phyloP scores from a whole-genome alignment of 73 alveolate genomes.

The Effrenium voratum region DNA sequence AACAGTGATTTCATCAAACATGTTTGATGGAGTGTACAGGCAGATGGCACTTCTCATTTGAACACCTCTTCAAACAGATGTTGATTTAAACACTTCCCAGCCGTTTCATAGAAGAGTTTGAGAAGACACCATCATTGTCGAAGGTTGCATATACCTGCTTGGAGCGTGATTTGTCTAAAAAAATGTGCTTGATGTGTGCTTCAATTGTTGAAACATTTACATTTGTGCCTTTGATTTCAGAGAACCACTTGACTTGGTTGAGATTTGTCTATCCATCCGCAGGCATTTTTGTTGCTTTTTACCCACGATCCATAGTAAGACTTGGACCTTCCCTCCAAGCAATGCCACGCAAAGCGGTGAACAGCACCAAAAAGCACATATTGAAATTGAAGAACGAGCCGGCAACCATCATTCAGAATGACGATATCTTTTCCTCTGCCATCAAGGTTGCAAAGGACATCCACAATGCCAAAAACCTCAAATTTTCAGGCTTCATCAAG shows the following conservation, averaged over 20 bases:
- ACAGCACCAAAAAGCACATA: not conserved
- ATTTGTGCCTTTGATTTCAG: too few relatives aligned
- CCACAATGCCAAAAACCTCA: not conserved
- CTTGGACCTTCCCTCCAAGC: too few relatives aligned
- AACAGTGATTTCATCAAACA: not conserved
- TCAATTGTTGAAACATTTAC: too few relatives aligned
- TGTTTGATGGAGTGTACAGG: not conserved
- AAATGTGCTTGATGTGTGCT: too few relatives aligned
- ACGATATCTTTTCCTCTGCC: constrained; percentile 1
- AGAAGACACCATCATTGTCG: too few relatives aligned
- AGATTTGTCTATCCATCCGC: too few relatives aligned
- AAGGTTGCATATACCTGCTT: too few relatives aligned
- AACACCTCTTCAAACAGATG: not conserved
- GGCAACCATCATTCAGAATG: not conserved
- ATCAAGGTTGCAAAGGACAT: constrained; percentile 1
- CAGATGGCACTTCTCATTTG: not conserved
- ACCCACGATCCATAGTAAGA: too few relatives aligned
- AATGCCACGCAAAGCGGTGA: too few relatives aligned
- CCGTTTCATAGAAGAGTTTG: not conserved
- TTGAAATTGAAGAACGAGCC: not conserved
- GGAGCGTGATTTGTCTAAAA: too few relatives aligned
- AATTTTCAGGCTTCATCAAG: not conserved
- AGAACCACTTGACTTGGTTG: too few relatives aligned
- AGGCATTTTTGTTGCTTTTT: too few relatives aligned
- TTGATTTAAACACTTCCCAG: not conserved